Evolutionary conservation across 352 stramenopile species (phyloP).

Genomic region (Phytophthora pseudosyringae): DNA sequence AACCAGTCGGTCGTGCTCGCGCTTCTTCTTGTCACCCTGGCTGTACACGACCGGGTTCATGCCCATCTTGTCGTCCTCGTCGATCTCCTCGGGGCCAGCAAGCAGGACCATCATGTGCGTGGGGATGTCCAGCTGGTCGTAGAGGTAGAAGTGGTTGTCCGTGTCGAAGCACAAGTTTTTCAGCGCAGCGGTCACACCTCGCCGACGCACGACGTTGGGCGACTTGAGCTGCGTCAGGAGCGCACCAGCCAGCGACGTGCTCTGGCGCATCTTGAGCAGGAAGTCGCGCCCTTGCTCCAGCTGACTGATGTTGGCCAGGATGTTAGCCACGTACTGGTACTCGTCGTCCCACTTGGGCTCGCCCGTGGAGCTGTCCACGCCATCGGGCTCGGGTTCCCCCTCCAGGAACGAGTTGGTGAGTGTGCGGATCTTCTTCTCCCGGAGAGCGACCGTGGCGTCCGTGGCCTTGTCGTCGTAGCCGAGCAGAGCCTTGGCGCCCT

Average conservation of each 20-base stretch:
- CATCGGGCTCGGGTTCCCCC: constrained; percentile 77
- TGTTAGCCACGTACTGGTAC: constrained; percentile 89
- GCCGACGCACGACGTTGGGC: constrained; percentile 82
- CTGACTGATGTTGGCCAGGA: constrained; percentile 87
- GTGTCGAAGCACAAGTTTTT: constrained; percentile 91
- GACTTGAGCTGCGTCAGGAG: constrained; percentile 83
- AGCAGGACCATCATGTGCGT: constrained; percentile 83
- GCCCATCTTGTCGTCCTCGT: constrained; percentile 80
- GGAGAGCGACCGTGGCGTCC: constrained; percentile 54
- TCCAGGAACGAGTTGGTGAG: constrained; percentile 78
- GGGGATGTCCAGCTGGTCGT: constrained; percentile 84
- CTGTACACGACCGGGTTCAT: constrained; percentile 83
- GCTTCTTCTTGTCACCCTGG: constrained; percentile 84
- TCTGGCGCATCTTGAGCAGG: constrained; percentile 74
- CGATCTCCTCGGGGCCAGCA: constrained; percentile 73
- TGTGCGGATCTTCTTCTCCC: constrained; percentile 84
- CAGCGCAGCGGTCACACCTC: constrained; percentile 65
- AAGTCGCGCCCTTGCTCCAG: constrained; percentile 82
- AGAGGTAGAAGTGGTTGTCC: constrained; percentile 90
- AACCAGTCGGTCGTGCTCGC: constrained; percentile 77
- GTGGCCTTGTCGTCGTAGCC: constrained; percentile 61
- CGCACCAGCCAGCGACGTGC: constrained; percentile 65
- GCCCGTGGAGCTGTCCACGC: constrained; percentile 66
- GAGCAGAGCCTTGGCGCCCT: constrained; percentile 71
- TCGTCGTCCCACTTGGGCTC: constrained; percentile 89